Evolutionary conservation across 2,329 filamentous ascomycete genomes (phyloP).

Genomic region (Drechslera avenae): DNA sequence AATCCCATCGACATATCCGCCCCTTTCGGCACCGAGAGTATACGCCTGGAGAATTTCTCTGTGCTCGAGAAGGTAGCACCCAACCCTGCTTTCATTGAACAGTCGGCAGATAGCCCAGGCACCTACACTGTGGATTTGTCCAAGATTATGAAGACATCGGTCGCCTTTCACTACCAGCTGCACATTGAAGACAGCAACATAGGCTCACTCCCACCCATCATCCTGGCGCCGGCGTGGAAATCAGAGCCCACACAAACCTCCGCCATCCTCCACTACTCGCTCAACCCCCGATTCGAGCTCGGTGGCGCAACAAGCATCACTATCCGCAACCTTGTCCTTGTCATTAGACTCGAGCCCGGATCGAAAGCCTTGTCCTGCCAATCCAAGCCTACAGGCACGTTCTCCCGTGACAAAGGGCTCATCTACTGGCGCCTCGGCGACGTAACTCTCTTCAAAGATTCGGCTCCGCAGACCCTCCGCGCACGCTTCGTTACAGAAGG

Average conservation of each 20-base stretch:
- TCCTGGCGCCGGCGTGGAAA: constrained; percentile 80
- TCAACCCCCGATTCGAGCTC: constrained; percentile 71
- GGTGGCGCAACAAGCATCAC: constrained; percentile 55
- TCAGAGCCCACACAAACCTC: constrained; percentile 83
- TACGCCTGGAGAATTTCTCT: constrained; percentile 86
- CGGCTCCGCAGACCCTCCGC: constrained; percentile 72
- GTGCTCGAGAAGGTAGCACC: constrained; percentile 90
- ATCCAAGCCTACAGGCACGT: constrained; percentile 79
- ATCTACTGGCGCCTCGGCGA: constrained; percentile 84
- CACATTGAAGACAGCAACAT: constrained; percentile 66
- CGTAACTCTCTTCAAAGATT: constrained; percentile 66
- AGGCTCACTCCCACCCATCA: constrained; percentile 69
- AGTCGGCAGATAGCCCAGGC: constrained; percentile 70
- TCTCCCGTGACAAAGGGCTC: constrained; percentile 74
- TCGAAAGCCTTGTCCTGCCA: constrained; percentile 70
- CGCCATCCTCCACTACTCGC: constrained; percentile 79
- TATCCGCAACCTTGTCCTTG: constrained; percentile 75
- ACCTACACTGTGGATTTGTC: constrained; percentile 79
- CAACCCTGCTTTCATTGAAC: constrained; percentile 87
- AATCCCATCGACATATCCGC: constrained; percentile 61
- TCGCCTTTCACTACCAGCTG: constrained; percentile 92
- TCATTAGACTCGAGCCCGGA: constrained; percentile 69
- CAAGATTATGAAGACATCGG: constrained; percentile 71
- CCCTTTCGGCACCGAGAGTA: constrained; percentile 61
- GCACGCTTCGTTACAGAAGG: constrained; percentile 80